Conservation (phyloP, 495 filamentous ascomycete species). For the Penicillium bialowiezense region DNA sequence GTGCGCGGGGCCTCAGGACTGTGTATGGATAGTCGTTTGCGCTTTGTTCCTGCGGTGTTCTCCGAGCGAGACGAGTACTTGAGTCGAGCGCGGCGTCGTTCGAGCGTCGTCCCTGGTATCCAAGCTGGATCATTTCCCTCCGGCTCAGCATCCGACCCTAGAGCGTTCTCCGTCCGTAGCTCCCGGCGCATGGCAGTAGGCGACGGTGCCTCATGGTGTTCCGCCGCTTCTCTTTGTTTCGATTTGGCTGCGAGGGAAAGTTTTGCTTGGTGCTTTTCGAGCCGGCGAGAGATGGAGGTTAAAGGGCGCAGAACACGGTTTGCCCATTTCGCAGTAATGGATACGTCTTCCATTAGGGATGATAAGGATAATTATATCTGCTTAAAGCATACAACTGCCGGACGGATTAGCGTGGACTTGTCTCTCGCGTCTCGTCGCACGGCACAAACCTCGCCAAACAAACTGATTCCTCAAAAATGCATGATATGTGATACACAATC, state of each 20-base stretch:
- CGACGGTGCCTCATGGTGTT: conserved; percentile 5
- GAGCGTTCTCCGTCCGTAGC: conserved; percentile 6
- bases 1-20: conserved; percentile 39
- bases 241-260: conserved; percentile 29
- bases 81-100: conserved; percentile 34
- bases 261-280: conserved; percentile 44
- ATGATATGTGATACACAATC: conserved; percentile 11
- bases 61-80: conserved; percentile 38
- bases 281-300: conserved; percentile 42
- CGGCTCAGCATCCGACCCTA: conserved; percentile 39
- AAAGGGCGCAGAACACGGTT: conserved; percentile 48
- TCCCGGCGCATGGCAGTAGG: background rate
- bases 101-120: conserved; percentile 37
- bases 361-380: conserved; percentile 2
- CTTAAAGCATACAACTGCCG: conserved; percentile 7
- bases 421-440: background rate
- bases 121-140: conserved; percentile 44
- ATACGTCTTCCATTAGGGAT: conserved; percentile 39
- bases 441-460: conserved; percentile 3
- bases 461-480: conserved; percentile 9
- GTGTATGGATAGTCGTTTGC: conserved; percentile 31
- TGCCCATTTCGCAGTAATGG: conserved; percentile 46
- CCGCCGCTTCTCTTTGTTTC: conserved; percentile 15
- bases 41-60: conserved; percentile 18
- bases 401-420: conserved; percentile 1